A percentile compares a stretch with the other conserved stretches of the same genome.
phyloP scores from a whole-genome alignment of 2,329 filamentous ascomycete genomes.

The Coleophoma eucalyptorum region DNA sequence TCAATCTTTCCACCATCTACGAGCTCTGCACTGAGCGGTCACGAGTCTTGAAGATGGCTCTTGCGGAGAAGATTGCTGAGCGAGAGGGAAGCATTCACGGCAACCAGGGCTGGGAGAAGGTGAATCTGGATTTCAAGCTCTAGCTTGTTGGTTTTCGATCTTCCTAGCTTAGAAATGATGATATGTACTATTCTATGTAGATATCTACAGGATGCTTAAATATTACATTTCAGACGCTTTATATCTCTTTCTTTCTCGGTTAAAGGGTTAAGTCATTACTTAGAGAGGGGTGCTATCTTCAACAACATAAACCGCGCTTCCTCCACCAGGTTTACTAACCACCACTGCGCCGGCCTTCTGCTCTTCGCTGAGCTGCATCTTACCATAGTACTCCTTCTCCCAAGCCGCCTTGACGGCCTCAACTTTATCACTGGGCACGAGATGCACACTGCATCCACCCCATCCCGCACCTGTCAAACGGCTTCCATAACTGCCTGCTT shows the following conservation, averaged over 20 bases:
- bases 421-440: conserved; percentile 81
- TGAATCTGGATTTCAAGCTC: conserved; percentile 29
- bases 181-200: too few relatives aligned
- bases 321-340: conserved; percentile 81
- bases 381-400: conserved; percentile 77
- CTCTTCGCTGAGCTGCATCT: conserved; percentile 61
- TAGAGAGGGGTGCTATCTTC: conserved; percentile 3
- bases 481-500: conserved; percentile 78
- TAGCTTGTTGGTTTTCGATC: conserved; percentile 1
- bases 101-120: conserved; percentile 23
- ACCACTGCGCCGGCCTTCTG: conserved; percentile 78
- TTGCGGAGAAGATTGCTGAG: conserved; percentile 67
- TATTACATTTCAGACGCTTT: too few relatives aligned
- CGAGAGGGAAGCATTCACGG: conserved; percentile 4
- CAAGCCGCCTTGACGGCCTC: conserved; percentile 73
- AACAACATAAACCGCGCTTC: conserved; percentile 52
- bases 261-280: too few relatives aligned
- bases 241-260: too few relatives aligned
- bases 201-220: too few relatives aligned
- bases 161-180: background rate
- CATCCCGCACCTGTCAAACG: conserved; percentile 90
- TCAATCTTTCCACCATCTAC: conserved; percentile 88
- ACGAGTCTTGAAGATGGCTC: conserved; percentile 61
- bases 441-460: conserved; percentile 94
- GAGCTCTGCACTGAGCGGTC: conserved; percentile 84